These are phyloP conservation scores for Chrysosporium keratinophilum DNA, from an alignment of 2,329 filamentous ascomycete species.

Conservation along the genomic window DNA sequence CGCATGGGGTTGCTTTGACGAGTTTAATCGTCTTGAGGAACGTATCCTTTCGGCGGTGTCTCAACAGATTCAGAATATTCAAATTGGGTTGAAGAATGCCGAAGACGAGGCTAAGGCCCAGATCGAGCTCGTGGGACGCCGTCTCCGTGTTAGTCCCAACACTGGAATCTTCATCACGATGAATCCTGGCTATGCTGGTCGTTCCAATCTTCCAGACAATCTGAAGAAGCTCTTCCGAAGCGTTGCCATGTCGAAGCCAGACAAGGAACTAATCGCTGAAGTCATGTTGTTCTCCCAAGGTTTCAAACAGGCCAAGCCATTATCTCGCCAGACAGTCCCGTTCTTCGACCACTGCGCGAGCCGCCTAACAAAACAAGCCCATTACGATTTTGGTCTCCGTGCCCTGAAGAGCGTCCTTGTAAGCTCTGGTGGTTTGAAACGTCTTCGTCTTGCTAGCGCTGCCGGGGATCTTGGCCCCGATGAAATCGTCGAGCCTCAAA, in stretches of 20 bases:
- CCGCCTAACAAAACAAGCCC: conserved; percentile 83
- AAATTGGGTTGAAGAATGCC: conserved; percentile 81
- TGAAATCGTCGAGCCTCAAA: conserved; percentile 80
- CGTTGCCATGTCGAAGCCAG: conserved; percentile 98
- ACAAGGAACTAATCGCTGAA: conserved; percentile 98
- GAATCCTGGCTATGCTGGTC: conserved; percentile 97
- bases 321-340: conserved; percentile 92
- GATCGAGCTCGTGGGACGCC: conserved; percentile 88
- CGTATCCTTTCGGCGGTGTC: conserved; percentile 95
- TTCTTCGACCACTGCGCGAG: conserved; percentile 90
- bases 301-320: conserved; percentile 87
- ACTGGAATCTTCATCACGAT: conserved; percentile 99
- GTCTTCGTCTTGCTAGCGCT: conserved; percentile 57
- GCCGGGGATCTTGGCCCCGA: conserved; percentile 53
- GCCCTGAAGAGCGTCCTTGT: conserved; percentile 97
- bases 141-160: conserved; percentile 78
- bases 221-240: conserved; percentile 99
- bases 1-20: conserved; percentile 98
- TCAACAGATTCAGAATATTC: conserved; percentile 98
- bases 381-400: conserved; percentile 97
- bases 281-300: conserved; percentile 99
- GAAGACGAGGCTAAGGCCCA: conserved; percentile 71
- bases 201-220: conserved; percentile 96
- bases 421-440: conserved; percentile 92
- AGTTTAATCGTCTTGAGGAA: conserved; percentile 98